A percentile compares a stretch with the other conserved stretches of the same genome.
These are phyloP conservation scores for Aspergillus quadrilineatus DNA, from an alignment of 2,329 filamentous ascomycete genomes.

Conservation along the genomic window DNA sequence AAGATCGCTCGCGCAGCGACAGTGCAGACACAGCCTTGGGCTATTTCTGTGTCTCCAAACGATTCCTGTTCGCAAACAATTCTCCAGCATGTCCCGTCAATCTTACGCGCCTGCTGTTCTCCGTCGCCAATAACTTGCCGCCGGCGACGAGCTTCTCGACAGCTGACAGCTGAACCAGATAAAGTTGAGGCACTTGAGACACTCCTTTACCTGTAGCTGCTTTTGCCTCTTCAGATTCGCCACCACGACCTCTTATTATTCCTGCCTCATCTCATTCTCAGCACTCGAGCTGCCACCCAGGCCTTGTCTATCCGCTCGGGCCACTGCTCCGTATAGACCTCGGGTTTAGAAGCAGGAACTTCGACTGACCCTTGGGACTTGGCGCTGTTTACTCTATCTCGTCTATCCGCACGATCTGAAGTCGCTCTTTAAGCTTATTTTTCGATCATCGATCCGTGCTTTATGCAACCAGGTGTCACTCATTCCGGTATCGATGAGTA, in stretches of 20 bases:
- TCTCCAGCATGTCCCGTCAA: slow-evolving; percentile 22
- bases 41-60: not conserved
- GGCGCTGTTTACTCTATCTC: slow-evolving; percentile 1
- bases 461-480: not conserved
- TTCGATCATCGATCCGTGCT: slow-evolving; percentile 4
- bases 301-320: slow-evolving; percentile 1
- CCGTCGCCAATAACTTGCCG: slow-evolving; percentile 24
- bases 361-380: slow-evolving; percentile 15
- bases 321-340: slow-evolving; percentile 4
- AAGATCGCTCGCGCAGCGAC: slow-evolving; percentile 11
- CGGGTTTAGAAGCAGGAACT: slow-evolving; percentile 22
- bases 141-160: slow-evolving; percentile 1
- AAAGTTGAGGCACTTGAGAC: not conserved
- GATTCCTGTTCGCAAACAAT: slow-evolving; percentile 1
- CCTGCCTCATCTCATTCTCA: slow-evolving; percentile 1
- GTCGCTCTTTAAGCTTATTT: slow-evolving; percentile 9
- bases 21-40: slow-evolving; percentile 19
- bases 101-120: slow-evolving; percentile 17
- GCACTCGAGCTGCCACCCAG: not conserved
- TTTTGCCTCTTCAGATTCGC: slow-evolving; percentile 1
- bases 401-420: slow-evolving; percentile 1
- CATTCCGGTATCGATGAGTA: slow-evolving; percentile 17
- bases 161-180: not conserved
- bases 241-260: not conserved
- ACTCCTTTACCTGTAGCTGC: not conserved